These are phyloP conservation scores for Tricholoma flavovirens DNA, from an alignment of 768 basidiomycete genomes.

Conservation along the genomic window DNA sequence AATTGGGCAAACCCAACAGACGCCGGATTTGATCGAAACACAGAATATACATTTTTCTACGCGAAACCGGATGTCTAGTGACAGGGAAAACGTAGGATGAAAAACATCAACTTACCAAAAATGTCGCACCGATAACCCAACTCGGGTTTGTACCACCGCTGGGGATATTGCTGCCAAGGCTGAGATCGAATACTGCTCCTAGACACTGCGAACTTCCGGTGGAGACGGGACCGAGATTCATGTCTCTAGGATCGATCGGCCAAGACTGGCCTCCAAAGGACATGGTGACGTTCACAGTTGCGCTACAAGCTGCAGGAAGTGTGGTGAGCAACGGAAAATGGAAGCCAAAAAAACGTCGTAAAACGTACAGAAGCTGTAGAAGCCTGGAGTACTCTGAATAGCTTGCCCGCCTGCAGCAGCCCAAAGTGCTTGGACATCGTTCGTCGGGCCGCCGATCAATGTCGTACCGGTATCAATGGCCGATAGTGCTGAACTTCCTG, in stretches of 20 bases:
- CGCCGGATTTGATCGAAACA: slow-evolving; percentile 38
- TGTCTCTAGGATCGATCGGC: slow-evolving; percentile 69
- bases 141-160: slow-evolving; percentile 34
- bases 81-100: background rate
- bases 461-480: slow-evolving; percentile 97
- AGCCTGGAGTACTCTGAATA: slow-evolving; percentile 39
- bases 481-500: slow-evolving; percentile 41
- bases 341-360: background rate
- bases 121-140: slow-evolving; percentile 72
- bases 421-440: slow-evolving; percentile 60
- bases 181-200: slow-evolving; percentile 69
- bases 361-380: slow-evolving; percentile 71
- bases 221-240: slow-evolving; percentile 63
- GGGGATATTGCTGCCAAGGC: slow-evolving; percentile 41
- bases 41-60: slow-evolving; percentile 52
- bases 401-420: slow-evolving; percentile 45
- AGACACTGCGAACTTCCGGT: slow-evolving; percentile 35
- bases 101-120: slow-evolving; percentile 43
- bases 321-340: background rate
- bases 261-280: slow-evolving; percentile 78
- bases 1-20: slow-evolving; percentile 49
- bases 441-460: slow-evolving; percentile 79
- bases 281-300: slow-evolving; percentile 50
- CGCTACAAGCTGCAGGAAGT: slow-evolving; percentile 55
- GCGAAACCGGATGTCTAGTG: background rate